Evolutionary conservation across 2,329 filamentous ascomycete species (phyloP), one percentile per base, ranked within the genome.

Genomic region (Reticulascus tulasneorum): DNA sequence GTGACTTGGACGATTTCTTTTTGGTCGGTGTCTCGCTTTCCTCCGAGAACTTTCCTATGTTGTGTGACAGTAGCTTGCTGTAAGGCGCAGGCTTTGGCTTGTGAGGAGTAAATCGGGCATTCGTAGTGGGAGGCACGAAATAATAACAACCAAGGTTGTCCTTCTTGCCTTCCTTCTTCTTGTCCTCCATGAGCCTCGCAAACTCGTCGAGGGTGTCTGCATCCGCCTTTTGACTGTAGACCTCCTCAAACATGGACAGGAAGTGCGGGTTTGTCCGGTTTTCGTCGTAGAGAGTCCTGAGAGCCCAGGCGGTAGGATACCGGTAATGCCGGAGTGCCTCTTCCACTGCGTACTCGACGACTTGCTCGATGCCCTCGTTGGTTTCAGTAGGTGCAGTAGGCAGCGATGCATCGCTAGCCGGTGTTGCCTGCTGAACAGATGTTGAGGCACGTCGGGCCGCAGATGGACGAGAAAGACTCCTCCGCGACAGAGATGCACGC

Each of bases 221-320:
- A 45, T 73, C 70, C n/a, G 77, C 76, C 13, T 67, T 73, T 50
- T 79, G 74, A 46, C 66, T 63, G 53, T 72, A 79, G 28, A 82
- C 65, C 41, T 73, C 68, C 54, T 77, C 72, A 29, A 82, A 59
- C 64, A 81, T 71, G 43, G 64, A 58, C 39, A 81, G 61, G 48
- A 80, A 77, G 23, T 60, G 59, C 12, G 65, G 56, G 46, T 79
- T 66, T 24, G 60, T 54, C 28, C 64, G 64, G 41, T 72, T 68
- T 50, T 81, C 75, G 46, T 82, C 75, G 54, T 78, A 82, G 41
- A 81, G 63, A 11, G 67, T 71, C 35, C 76, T 67, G 40, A 82
- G 62, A 26, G 78, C 77, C 63, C 71, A 82, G 3, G 78, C 79
- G 8, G 77, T 82, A 35, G 76, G 74, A 52, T 77, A 81, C 40